Percentiles rank a stretch among this genome's conserved stretches.
phyloP scores from a whole-genome alignment of 768 basidiomycete genomes.

The Flagelloscypha sp. region DNA sequence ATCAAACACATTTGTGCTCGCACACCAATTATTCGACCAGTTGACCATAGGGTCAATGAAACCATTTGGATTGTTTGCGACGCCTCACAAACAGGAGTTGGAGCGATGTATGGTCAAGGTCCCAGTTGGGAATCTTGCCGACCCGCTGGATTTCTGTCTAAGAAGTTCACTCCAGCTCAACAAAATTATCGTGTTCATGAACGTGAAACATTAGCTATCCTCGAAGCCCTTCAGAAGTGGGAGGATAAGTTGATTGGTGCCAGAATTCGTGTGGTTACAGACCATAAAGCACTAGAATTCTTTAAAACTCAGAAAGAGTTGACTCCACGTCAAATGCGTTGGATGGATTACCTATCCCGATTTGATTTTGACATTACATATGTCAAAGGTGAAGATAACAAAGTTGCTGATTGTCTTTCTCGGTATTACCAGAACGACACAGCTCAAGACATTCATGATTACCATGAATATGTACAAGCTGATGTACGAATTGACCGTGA shows the following conservation, averaged over 20 bases:
- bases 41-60: neutral
- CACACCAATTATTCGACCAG: conserved; percentile 1
- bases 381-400: conserved; percentile 17
- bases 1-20: conserved; percentile 10
- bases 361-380: conserved; percentile 20
- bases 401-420: conserved; percentile 23
- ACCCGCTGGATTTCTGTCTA: conserved; percentile 12
- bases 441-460: conserved; percentile 2
- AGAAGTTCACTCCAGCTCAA: conserved; percentile 14
- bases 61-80: conserved; percentile 7
- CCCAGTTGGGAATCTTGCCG: conserved; percentile 7
- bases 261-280: conserved; percentile 15
- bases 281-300: conserved; percentile 20
- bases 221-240: conserved; percentile 21
- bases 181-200: conserved; percentile 13
- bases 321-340: conserved; percentile 14
- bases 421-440: conserved; percentile 18
- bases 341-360: conserved; percentile 19
- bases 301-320: conserved; percentile 13
- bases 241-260: conserved; percentile 22
- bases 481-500: conserved; percentile 14
- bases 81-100: conserved; percentile 7
- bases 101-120: conserved; percentile 12
- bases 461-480: conserved; percentile 10
- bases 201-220: conserved; percentile 15